These are phyloP conservation scores for Albifimbria verrucaria DNA, from an alignment of 2,329 filamentous ascomycete species.

Conservation along the genomic window DNA sequence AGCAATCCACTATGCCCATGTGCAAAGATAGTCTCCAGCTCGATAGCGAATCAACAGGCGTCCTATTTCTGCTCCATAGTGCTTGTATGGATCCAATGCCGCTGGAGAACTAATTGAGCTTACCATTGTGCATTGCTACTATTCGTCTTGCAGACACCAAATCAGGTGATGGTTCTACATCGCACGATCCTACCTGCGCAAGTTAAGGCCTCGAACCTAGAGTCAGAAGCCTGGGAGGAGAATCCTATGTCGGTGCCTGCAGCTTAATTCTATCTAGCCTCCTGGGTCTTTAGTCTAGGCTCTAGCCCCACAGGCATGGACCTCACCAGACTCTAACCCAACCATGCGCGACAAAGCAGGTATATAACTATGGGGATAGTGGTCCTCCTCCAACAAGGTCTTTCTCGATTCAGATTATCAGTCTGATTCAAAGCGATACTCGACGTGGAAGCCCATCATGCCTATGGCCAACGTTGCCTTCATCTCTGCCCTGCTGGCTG, in stretches of 20 bases:
- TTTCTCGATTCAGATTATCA: not conserved
- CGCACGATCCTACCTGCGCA: not conserved
- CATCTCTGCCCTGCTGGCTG: slow-evolving; percentile 17
- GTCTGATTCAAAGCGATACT: not conserved
- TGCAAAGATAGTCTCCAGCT: not conserved
- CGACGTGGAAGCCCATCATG: slow-evolving; percentile 12
- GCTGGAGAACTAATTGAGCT: not conserved
- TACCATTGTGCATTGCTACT: not conserved
- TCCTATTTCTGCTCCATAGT: not conserved
- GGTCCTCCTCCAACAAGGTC: not conserved
- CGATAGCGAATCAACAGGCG: not conserved
- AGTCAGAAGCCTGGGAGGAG: not conserved
- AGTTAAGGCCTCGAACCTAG: not conserved
- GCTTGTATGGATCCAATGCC: not conserved
- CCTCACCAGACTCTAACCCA: too few relatives aligned
- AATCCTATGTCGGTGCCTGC: not conserved
- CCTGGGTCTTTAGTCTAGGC: not conserved
- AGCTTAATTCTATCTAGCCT: not conserved
- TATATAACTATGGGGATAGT: not conserved
- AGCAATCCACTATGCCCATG: not conserved
- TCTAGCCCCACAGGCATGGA: not conserved
- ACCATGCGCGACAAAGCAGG: not conserved
- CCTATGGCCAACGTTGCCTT: slow-evolving; percentile 12
- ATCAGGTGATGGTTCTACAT: not conserved
- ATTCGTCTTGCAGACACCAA: not conserved